Evolutionary conservation across 1,139 yeast species (phyloP), one percentile per base, ranked within the genome.

Genomic region (Zygotorulaspora mrakii): DNA sequence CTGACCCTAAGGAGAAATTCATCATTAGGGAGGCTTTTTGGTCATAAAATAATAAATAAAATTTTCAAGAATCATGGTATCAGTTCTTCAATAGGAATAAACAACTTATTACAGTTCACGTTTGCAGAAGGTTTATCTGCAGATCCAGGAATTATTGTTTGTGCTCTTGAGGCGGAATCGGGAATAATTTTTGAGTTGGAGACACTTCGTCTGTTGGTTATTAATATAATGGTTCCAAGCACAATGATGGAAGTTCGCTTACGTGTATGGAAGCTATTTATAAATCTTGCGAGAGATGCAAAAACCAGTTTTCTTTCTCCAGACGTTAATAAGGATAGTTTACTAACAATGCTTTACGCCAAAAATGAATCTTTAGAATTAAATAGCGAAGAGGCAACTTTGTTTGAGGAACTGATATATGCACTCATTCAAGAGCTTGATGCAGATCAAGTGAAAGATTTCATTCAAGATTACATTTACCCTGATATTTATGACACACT

Each of bases 391-490:
- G 43, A 33, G 26, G 20, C 31, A 13, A 3, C 11, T 13, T 13
- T 16, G 16, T 36, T 39, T 21, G 35, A 33, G 11, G 26, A 39
- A 7, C 22, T 43, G 14, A 12, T 36, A 16, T 40, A 35, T 52
- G 2, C 68, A 69, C 20, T 53, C 74, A 10, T 59, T 58, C 7
- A 49, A 54, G 3, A 53, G 76, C 3, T 54, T 77, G 8, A 51
- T 55, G 3, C 62, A 57, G 10, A 58, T 69, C 1, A 50, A 37
- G 39, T 41, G 32, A 10, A 32, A 29, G 12, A 23, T 26, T 29
- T 46, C 27, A 18, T 35, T 12, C 8, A 40, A 39, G 36, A 43
- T 11, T 36, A 27, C 17, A 18, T 39, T 14, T n/a, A 43, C 37
- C 20, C 49, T 40, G 23, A 49, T 45, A 26, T 49, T 50, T 5